Base-by-base conservation (phyloP, 2,329 filamentous ascomycete genomes). In the Stachybotrys elegans region DNA sequence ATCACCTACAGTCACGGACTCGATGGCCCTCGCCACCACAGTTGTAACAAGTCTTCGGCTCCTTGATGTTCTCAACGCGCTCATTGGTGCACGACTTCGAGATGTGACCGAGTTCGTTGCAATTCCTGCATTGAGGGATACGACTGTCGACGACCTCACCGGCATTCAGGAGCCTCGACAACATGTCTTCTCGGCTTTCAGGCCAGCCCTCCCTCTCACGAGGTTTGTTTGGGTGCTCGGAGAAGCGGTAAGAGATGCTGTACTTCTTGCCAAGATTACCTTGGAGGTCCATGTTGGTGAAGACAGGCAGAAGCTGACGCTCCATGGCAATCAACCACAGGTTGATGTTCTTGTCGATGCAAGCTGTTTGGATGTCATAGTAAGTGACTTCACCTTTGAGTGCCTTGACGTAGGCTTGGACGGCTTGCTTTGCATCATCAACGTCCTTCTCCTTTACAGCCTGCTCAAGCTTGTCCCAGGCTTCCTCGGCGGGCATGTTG, bases 251-350 rank as follows among this genome's bases (percentile, higher is more conserved):
- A 0, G 77, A 78, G 40, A 88, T 69, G 1, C 75, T 75, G 53
- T 76, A 87, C 57, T 81, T 81, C 61, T 81, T 81, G 45, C 75
- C 75, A 17, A 84, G 67, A 48, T 84, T 78, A 5, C 84, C 84
- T 55, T 88, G 83, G 2, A 87, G 67, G 50, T 88, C 83, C 78
- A 88, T 84, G 62, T 85, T 83, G 48, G 81, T 86, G 51, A 82
- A 75, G 5, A 80, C 79, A 2, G 65, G 57, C 1, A 85, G 61
- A 6, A 72, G 59, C 25, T 75, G 65, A 51, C 78, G 75, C 67
- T 86, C 76, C 6, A 78, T 61, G 6, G 79, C 79, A 51, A 88
- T 83, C 43, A 88, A 65, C 63, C 74, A 83, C 13, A 85, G 63
- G 4, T 63, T 63, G 46, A 85, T 70, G 1, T 67, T 58, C 34